Conservation (phyloP, 352 stramenopile genomes). For the Peronospora belbahrii region DNA sequence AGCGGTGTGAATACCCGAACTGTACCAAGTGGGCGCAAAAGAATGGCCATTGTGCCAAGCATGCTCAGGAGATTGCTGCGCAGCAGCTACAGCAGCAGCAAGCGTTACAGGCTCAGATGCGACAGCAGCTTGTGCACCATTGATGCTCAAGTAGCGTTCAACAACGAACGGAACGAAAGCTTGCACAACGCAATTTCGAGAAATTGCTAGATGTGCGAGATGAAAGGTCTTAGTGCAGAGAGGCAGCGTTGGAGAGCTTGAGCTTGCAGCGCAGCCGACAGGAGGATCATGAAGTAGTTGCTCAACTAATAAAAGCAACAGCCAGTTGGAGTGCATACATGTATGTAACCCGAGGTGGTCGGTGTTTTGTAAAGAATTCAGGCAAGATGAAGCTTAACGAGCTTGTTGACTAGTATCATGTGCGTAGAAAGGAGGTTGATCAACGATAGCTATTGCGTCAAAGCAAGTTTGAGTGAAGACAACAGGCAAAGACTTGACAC, state of each 20-base stretch:
- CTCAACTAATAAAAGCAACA: slow-evolving; percentile 26
- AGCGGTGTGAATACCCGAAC: slow-evolving; percentile 77
- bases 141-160: slow-evolving; percentile 8
- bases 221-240: background rate
- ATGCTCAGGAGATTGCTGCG: slow-evolving; percentile 74
- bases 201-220: slow-evolving; percentile 10
- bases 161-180: slow-evolving; percentile 10
- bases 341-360: background rate
- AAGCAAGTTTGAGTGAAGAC: too few species aligned
- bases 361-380: background rate
- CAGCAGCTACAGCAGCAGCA: slow-evolving; percentile 41
- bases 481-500: too few species aligned
- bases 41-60: slow-evolving; percentile 81
- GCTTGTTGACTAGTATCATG: background rate
- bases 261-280: slow-evolving; percentile 7
- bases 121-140: slow-evolving; percentile 30
- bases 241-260: slow-evolving; percentile 6
- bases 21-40: slow-evolving; percentile 86
- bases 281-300: slow-evolving; percentile 14
- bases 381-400: background rate
- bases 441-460: too few species aligned
- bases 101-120: slow-evolving; percentile 32
- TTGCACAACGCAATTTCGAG: background rate
- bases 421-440: too few species aligned
- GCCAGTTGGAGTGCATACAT: slow-evolving; percentile 4